Base-by-base conservation (phyloP, 2,329 filamentous ascomycete species). In the Fusarium verrucosum region DNA sequence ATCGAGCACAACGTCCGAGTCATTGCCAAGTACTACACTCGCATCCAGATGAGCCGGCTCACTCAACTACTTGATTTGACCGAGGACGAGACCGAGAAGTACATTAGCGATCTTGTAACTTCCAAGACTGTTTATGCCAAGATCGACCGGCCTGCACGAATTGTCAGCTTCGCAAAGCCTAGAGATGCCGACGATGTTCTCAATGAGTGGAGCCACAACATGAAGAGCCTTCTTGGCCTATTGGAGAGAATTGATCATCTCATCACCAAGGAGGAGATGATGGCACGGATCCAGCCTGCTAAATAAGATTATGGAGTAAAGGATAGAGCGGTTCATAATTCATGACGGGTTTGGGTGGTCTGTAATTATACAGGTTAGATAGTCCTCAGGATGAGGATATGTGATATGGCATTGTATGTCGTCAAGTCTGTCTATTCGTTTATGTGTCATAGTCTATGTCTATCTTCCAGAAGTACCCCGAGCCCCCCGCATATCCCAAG, bases 201-300 rank as follows among this genome's bases (percentile, higher is more conserved):
- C 74, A 99, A 99, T 75, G 95, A 99, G 80, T 99, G 95, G 95
- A 97, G 93, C 77, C 90, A 92, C 73, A 97, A 97, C 79, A 98
- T 97, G 92, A 96, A 95, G 89, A 94, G 89, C 74, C 80, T 97
- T 72, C 80, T 97, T 67, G 92, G 92, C 11, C 80, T 94, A 52
- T 76, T 97, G 74, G 93, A 97, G 83, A 86, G 93, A 65, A 96
- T 99, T 62, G 95, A 99, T 75, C 95, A 99, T 78, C 84, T 99
- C 73, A 99, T 99, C 74, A 99, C 96, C 52, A 98, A 98, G 85
- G 95, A 99, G 81, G 95, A 99, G 84, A 99, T 99, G 95, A 99
- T 99, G 95, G 95, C 95, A 36, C 87, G 94, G 58, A 98, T 99
- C 73, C 90, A 95, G 78, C 92, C 92, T 7, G 80, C 79, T 19